Evolutionary conservation across 2,329 filamentous ascomycete species (phyloP), one percentile per base, ranked within the genome.

Genomic region (Diaporthe vaccinii): DNA sequence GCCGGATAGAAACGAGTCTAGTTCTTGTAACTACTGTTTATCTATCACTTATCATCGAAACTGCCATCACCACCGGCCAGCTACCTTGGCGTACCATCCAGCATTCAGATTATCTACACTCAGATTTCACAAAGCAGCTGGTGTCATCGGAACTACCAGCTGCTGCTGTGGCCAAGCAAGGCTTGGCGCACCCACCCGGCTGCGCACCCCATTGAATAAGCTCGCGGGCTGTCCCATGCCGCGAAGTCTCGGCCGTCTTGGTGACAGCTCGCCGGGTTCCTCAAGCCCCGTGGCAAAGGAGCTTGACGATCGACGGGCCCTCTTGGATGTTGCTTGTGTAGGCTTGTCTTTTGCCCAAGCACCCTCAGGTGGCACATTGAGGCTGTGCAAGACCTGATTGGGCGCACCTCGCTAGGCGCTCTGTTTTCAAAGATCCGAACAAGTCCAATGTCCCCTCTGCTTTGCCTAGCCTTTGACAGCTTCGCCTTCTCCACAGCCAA

Each of bases 381-480:
- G 53, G 72, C 72, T 69, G 61, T 74, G 62, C 72, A 72, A 62
- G 46, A 61, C 55, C n/a, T 72, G 65, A 69, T 55, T 69, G 55
- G 41, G 44, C 55, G 39, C 41, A 17, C 22, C 44, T 57, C 22
- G 44, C 36, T 39, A 34, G 69, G 31, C 31, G 58, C 69, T 22
- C 8, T 41, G 65, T 46, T 22, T 53, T 7, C 44, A 53, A 68
- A 22, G 34, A 41, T 68, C 65, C 65, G 65, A 68, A 55, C 65
- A 55, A 41, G n/a, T 55, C 44, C 44, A 25, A n/a, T 39, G 44
- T 51, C 28, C 44, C 28, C 62, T n/a, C 22, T 53, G 62, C 34
- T 51, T 28, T 69, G n/a, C 46, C 53, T 25, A 46, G 36, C 20
- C 25, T 44, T 36, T 65, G 62, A 67, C 62, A 67, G 28, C 44